A percentile compares a stretch with the other conserved stretches of the same genome.
phyloP scores from a whole-genome alignment of 768 basidiomycete species.

The Fibroporia radiculosa region DNA sequence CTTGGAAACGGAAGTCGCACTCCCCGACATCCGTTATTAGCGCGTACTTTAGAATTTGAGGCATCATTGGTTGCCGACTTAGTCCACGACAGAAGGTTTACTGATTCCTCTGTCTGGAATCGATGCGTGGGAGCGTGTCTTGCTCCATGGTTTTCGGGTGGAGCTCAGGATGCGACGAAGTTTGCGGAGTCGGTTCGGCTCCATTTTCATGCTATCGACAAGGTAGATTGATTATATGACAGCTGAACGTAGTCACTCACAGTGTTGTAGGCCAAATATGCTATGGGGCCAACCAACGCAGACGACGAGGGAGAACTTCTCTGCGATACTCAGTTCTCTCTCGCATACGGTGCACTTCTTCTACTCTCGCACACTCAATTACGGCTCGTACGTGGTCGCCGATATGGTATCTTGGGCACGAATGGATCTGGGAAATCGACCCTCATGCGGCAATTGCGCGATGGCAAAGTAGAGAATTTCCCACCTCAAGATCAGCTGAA shows the following conservation, averaged over 20 bases:
- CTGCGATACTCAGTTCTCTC: conserved; percentile 89
- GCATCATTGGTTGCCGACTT: conserved; percentile 75
- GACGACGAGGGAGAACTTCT: conserved; percentile 78
- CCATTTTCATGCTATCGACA: conserved; percentile 74
- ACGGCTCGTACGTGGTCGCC: conserved; percentile 79
- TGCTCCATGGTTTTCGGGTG: conserved; percentile 51
- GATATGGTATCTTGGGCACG: conserved; percentile 94
- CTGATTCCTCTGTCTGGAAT: conserved; percentile 51
- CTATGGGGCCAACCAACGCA: conserved; percentile 30
- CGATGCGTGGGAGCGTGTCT: conserved; percentile 70
- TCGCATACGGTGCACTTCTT: conserved; percentile 91
- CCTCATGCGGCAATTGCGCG: conserved; percentile 89
- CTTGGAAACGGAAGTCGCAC: conserved; percentile 43
- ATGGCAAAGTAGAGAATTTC: conserved; percentile 95
- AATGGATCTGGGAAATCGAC: conserved; percentile 97
- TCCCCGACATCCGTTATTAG: conserved; percentile 51
- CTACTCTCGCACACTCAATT: conserved; percentile 91
- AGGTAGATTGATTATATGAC: conserved; percentile 29
- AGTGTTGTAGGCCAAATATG: conserved; percentile 47
- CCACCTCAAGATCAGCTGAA: conserved; percentile 81
- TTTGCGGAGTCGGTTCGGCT: conserved; percentile 60
- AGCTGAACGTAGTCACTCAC: background rate
- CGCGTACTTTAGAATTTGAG: conserved; percentile 58
- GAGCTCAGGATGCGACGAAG: conserved; percentile 34
- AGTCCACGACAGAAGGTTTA: conserved; percentile 49